Percentiles rank a stretch among this genome's conserved stretches.
phyloP scores from a whole-genome alignment of 108 stramenopile species.

The Cyclotella cryptica region DNA sequence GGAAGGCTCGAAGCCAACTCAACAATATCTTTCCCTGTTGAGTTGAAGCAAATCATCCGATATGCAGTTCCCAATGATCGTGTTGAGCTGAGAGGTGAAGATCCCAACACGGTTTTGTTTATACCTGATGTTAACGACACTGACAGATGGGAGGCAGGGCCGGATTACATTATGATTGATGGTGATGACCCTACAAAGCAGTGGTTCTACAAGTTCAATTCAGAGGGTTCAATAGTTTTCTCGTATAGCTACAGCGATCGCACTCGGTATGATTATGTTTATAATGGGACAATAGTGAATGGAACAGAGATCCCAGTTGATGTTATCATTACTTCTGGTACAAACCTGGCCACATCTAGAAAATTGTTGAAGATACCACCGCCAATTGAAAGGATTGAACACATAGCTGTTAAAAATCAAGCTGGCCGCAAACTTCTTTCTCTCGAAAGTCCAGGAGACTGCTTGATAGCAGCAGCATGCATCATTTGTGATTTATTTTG shows the following conservation, averaged over 20 bases:
- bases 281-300: slow-evolving; percentile 21
- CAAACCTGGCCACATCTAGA: slow-evolving; percentile 29
- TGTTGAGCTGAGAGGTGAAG: slow-evolving; percentile 26
- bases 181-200: slow-evolving; percentile 16
- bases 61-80: slow-evolving; percentile 29
- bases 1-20: slow-evolving; percentile 37
- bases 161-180: slow-evolving; percentile 29
- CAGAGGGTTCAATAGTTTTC: slow-evolving; percentile 9
- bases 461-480: slow-evolving; percentile 11
- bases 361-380: slow-evolving; percentile 18
- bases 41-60: slow-evolving; percentile 29
- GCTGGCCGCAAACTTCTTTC: neutral
- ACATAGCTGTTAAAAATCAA: neutral
- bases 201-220: slow-evolving; percentile 37
- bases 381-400: slow-evolving; percentile 17
- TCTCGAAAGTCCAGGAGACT: slow-evolving; percentile 22
- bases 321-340: slow-evolving; percentile 30
- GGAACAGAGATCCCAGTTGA: slow-evolving; percentile 28
- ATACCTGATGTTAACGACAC: slow-evolving; percentile 23
- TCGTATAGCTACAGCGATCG: slow-evolving; percentile 24
- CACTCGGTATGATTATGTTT: slow-evolving; percentile 36
- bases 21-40: slow-evolving; percentile 27
- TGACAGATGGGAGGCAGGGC: slow-evolving; percentile 30
- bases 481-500: slow-evolving; percentile 17
- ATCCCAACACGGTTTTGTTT: slow-evolving; percentile 32